phyloP scores from a whole-genome alignment of 257 asterid species.

The Petunia axillaris region DNA sequence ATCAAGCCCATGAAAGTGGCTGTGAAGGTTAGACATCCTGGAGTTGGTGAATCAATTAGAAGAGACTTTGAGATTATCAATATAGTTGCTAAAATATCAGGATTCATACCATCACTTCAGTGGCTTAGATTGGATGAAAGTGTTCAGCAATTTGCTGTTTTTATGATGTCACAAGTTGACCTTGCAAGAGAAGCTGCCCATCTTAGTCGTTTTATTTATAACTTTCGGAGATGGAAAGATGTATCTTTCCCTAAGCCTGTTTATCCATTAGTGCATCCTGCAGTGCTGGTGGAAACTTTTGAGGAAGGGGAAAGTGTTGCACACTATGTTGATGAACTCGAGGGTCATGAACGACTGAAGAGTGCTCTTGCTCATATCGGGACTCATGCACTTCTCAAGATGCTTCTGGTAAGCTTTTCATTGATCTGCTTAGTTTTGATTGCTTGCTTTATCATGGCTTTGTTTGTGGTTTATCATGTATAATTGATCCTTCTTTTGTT shows the following conservation, averaged over 20 bases:
- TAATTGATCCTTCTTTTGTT: neutral
- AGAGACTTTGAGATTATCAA: conserved; percentile 84
- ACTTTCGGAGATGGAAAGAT: conserved; percentile 84
- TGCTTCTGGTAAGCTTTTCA: conserved; percentile 68
- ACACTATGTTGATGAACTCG: conserved; percentile 62
- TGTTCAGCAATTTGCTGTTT: conserved; percentile 79
- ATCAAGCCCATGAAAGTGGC: conserved; percentile 73
- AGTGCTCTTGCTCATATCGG: conserved; percentile 86
- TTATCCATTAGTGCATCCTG: conserved; percentile 88
- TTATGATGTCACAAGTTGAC: conserved; percentile 95
- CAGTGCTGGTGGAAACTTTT: conserved; percentile 88
- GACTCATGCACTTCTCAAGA: conserved; percentile 86
- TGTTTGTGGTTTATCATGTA: neutral
- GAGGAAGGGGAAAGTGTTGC: conserved; percentile 89
- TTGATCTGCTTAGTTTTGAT: neutral
- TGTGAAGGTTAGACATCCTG: conserved; percentile 90
- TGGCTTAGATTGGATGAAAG: conserved; percentile 95
- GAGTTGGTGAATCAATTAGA: conserved; percentile 87
- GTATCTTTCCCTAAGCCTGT: conserved; percentile 93
- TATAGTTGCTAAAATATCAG: conserved; percentile 67
- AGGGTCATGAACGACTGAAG: conserved; percentile 70
- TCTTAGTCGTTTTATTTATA: conserved; percentile 82
- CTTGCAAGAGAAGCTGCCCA: conserved; percentile 91
- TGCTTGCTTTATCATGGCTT: neutral
- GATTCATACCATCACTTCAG: conserved; percentile 59